Evolutionary conservation across 1,139 yeast species (phyloP), one percentile per base, ranked within the genome.

Genomic region (Nadsonia commutata): DNA sequence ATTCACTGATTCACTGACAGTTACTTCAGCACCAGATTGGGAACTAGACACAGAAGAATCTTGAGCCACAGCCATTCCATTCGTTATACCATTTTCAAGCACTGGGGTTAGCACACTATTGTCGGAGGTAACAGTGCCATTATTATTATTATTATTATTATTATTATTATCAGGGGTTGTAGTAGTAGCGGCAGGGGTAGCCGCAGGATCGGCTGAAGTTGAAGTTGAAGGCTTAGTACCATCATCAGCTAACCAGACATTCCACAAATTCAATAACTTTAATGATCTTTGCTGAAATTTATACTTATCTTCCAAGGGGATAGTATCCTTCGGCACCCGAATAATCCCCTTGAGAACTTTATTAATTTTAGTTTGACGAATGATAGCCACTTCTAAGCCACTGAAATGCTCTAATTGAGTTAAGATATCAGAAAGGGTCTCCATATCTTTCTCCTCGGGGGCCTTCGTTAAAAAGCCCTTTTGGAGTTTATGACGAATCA

Each of bases 361-460:
- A 48, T 56, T 56, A 43, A 64, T 56, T 51, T 62, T 63, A 21
- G 65, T 56, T 39, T 52, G 49, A 17, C 65, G 56, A 36, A 63
- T 58, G 33, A 63, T 54, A 8, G 62, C 51, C 21, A 57, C 39
- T 43, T 62, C 66, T n/a, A 64, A 48, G n/a, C 56, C 57, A 16
- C 56, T 54, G 20, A 60, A 50, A 13, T 51, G 48, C 46, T 60
- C 65, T 6, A 64, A 49, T 38, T 52, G 55, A 22, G 47, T 45
- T 8, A 64, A 48, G 16, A 50, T 44, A 18, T 49, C 52, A 9
- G 56, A 52, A 39, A 57, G 49, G 9, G 45, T 46, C 8, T 50
- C 51, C 40, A 56, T 46, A 11, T 52, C 53, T 2, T 49, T 52
- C 3, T 51, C 53, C 9, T 46, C 51, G 3, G 57, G 58, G 11